Conservation (phyloP, 768 basidiomycete species). For the Kwoniella shandongensis region DNA sequence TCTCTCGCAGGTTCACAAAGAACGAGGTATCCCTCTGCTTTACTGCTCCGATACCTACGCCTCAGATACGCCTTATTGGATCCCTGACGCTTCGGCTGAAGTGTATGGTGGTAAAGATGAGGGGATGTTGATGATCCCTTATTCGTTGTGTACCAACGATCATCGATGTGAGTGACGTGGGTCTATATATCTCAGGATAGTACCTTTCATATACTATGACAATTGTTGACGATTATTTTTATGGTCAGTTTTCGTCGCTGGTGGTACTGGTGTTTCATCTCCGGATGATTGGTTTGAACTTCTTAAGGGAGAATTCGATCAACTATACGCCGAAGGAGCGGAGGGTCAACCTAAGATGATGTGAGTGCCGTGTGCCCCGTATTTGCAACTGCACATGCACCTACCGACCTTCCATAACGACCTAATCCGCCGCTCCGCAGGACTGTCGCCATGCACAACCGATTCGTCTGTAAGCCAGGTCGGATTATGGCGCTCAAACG, state of each 20-base stretch:
- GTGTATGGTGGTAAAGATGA: conserved; percentile 27
- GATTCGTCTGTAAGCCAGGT: conserved; percentile 39
- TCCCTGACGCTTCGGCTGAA: conserved; percentile 26
- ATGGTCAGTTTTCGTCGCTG: conserved; percentile 33
- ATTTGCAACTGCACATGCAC: too few relatives aligned
- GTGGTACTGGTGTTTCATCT: conserved; percentile 25
- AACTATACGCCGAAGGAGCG: conserved; percentile 38
- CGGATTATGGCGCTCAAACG: conserved; percentile 31
- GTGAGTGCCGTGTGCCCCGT: conserved; percentile 17
- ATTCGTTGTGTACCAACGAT: conserved; percentile 28
- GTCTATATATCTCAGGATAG: not conserved
- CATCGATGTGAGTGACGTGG: conserved; percentile 27
- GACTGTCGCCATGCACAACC: conserved; percentile 44
- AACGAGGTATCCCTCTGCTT: conserved; percentile 30
- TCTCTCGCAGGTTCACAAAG: conserved; percentile 38
- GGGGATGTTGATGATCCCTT: conserved; percentile 43
- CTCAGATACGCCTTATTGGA: conserved; percentile 34
- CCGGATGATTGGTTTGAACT: conserved; percentile 32
- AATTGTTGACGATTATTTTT: too few relatives aligned
- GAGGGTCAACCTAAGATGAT: conserved; percentile 40
- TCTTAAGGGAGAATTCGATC: conserved; percentile 33
- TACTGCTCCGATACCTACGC: conserved; percentile 40
- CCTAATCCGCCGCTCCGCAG: too few relatives aligned
- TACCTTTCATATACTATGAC: not conserved
- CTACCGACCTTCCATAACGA: conserved; percentile 4